Evolutionary conservation across 2,329 filamentous ascomycete species (phyloP).

Genomic region (Hypoxylon sp.): DNA sequence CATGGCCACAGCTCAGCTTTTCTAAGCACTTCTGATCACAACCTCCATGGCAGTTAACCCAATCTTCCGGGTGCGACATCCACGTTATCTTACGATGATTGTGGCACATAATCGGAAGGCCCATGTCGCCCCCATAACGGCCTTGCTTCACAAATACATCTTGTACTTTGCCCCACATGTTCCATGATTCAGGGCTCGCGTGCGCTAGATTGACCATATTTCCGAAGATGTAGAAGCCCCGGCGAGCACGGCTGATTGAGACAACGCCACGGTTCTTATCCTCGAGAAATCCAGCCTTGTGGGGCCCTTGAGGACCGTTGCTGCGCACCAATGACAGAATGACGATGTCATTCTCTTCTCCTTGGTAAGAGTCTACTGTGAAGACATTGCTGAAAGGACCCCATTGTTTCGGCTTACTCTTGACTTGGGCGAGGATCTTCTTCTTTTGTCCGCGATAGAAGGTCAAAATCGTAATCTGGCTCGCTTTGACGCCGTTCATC

Average conservation of each 20-base stretch:
- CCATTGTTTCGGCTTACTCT: slow-evolving; percentile 48
- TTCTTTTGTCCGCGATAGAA: slow-evolving; percentile 90
- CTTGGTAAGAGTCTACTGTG: slow-evolving; percentile 91
- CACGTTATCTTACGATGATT: slow-evolving; percentile 66
- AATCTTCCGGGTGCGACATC: slow-evolving; percentile 67
- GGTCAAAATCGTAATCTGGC: slow-evolving; percentile 81
- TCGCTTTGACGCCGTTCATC: slow-evolving; percentile 70
- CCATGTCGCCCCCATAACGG: slow-evolving; percentile 49
- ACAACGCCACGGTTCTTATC: slow-evolving; percentile 71
- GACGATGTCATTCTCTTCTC: slow-evolving; percentile 89
- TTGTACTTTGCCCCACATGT: slow-evolving; percentile 58
- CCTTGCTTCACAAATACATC: slow-evolving; percentile 56
- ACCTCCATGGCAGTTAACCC: slow-evolving; percentile 54
- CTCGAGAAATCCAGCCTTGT: slow-evolving; percentile 77
- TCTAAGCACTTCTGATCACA: slow-evolving; percentile 45
- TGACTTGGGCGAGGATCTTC: slow-evolving; percentile 65
- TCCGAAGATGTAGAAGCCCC: slow-evolving; percentile 88
- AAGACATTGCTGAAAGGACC: slow-evolving; percentile 68
- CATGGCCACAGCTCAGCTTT: slow-evolving; percentile 48
- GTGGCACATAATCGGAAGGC: slow-evolving; percentile 72
- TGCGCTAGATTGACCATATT: slow-evolving; percentile 70
- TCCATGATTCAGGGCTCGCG: slow-evolving; percentile 56
- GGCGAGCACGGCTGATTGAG: slow-evolving; percentile 75
- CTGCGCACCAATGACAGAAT: slow-evolving; percentile 85
- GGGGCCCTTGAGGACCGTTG: slow-evolving; percentile 59